A percentile compares a stretch with the other conserved stretches of the same genome.
These are phyloP conservation scores for Fusarium ramigenum DNA, from an alignment of 2,329 filamentous ascomycete genomes.

Conservation along the genomic window DNA sequence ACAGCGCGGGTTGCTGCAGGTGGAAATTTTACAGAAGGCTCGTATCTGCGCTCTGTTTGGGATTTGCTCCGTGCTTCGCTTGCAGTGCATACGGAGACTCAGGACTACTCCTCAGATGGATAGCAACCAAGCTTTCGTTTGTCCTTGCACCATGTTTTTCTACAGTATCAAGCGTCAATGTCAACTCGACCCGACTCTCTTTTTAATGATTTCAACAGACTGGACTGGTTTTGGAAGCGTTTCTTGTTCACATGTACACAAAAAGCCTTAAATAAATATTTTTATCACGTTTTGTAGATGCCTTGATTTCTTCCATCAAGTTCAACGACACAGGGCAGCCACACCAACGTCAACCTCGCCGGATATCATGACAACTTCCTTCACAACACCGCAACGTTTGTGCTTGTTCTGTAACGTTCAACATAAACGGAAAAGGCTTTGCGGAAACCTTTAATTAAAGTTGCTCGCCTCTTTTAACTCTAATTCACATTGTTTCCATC, in stretches of 20 bases:
- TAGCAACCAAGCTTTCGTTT: not conserved
- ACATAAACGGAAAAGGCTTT: accelerated
- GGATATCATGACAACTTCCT: not conserved
- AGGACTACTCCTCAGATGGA: accelerated
- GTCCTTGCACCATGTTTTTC: no score
- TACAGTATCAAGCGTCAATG: not conserved
- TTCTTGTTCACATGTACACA: no score
- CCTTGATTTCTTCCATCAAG: not conserved
- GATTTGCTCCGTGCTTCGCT: accelerated
- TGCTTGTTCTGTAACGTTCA: not conserved
- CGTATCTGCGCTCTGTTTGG: not conserved
- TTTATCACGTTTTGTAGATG: not conserved
- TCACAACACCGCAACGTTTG: not conserved
- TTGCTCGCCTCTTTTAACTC: not conserved
- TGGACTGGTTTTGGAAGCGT: no score
- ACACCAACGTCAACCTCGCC: no score
- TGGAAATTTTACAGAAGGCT: not conserved
- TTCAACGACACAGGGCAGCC: no score
- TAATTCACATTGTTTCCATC: not conserved
- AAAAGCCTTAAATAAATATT: no score
- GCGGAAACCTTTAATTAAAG: accelerated
- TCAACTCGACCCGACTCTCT: not conserved
- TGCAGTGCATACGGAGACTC: accelerated
- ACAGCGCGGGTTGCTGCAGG: not conserved
- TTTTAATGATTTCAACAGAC: no score